These are phyloP conservation scores for Melampsora abietis-canadensis DNA, from an alignment of 1,284 basidiomycete genomes.

Conservation along the genomic window DNA sequence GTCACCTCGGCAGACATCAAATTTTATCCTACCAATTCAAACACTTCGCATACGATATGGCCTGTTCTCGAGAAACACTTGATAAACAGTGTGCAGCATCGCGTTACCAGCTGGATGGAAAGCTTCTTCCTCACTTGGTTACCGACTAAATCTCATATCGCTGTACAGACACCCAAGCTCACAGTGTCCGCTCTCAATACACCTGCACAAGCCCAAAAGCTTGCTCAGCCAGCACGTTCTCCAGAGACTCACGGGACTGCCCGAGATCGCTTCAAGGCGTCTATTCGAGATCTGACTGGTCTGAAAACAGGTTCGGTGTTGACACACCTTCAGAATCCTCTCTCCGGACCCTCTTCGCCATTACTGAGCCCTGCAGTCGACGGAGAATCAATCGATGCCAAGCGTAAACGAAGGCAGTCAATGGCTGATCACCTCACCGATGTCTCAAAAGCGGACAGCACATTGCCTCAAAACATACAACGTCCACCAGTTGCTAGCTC, in stretches of 20 bases:
- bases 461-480: conserved; percentile 34
- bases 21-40: background rate
- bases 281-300: conserved; percentile 30
- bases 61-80: background rate
- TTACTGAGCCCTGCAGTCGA: conserved; percentile 18
- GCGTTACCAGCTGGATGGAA: conserved; percentile 22
- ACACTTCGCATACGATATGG: conserved; percentile 19
- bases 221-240: conserved; percentile 1
- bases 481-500: conserved; percentile 37
- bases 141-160: background rate
- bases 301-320: conserved; percentile 36
- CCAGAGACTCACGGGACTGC: conserved; percentile 37
- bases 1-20: conserved; percentile 20
- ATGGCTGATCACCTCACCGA: conserved; percentile 42
- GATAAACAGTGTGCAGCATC: background rate
- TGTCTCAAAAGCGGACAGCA: conserved; percentile 35
- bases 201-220: conserved; percentile 4
- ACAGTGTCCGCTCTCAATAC: background rate
- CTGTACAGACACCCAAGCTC: background rate
- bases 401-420: conserved; percentile 36
- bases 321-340: conserved; percentile 37
- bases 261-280: conserved; percentile 41
- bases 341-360: conserved; percentile 31
- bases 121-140: conserved; percentile 35
- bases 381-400: conserved; percentile 7